phyloP scores from a whole-genome alignment of 768 basidiomycete species.

The Hericium rajendrae region DNA sequence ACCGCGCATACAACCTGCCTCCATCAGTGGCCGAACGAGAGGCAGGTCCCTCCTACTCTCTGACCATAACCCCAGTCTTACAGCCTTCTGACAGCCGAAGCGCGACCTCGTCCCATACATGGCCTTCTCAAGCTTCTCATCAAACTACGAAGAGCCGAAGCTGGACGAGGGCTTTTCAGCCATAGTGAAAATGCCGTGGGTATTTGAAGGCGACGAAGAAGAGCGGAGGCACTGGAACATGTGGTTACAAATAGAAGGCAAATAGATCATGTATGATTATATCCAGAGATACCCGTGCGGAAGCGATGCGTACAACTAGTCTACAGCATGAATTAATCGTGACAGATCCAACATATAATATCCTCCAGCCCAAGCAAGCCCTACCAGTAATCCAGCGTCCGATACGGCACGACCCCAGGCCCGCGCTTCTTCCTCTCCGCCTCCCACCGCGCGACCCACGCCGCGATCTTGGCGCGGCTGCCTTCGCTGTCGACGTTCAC shows the following conservation, averaged over 20 bases:
- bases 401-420: conserved; percentile 25
- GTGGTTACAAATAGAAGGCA: conserved; percentile 79
- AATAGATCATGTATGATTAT: conserved; percentile 23
- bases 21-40: conserved; percentile 32
- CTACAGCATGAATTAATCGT: neutral
- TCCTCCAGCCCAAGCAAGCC: neutral
- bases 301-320: too few relatives aligned
- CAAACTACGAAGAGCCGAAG: conserved; percentile 57
- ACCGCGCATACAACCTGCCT: conserved; percentile 62
- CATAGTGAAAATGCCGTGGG: conserved; percentile 70
- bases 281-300: too few relatives aligned
- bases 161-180: conserved; percentile 68
- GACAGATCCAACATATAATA: neutral
- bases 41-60: conserved; percentile 21
- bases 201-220: conserved; percentile 67
- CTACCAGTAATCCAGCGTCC: conserved; percentile 40
- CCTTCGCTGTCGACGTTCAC: conserved; percentile 75
- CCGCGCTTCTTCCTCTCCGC: conserved; percentile 58
- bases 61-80: neutral
- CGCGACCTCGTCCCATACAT: conserved; percentile 48
- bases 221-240: conserved; percentile 67
- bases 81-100: conserved; percentile 26
- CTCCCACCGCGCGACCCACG: conserved; percentile 88
- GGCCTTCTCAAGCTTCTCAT: conserved; percentile 49
- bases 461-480: conserved; percentile 76